Conservation (phyloP, 2,329 filamentous ascomycete species). For the Pseudogymnoascus sp. region DNA sequence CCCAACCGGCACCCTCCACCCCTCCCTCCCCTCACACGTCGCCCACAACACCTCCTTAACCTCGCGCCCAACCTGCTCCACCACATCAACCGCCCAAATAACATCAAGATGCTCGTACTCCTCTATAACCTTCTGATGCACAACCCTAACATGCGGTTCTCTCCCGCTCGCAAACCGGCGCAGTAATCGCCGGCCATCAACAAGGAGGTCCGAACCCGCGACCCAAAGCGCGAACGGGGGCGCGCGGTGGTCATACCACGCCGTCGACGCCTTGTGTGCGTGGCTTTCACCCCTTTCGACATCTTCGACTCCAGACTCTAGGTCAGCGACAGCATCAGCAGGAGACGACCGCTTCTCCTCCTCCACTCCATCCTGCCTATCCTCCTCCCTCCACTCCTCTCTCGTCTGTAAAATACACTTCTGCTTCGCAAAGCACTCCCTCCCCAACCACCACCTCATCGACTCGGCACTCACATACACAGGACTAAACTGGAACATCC, state of each 20-base stretch:
- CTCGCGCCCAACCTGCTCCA: constrained; percentile 75
- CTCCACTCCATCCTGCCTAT: constrained; percentile 35
- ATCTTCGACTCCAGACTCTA: constrained; percentile 19
- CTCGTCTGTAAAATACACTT: constrained; percentile 79
- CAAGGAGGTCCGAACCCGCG: constrained; percentile 71
- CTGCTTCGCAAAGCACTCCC: constrained; percentile 76
- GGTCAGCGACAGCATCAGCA: constrained; percentile 6
- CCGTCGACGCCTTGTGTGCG: constrained; percentile 43
- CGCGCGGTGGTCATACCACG: constrained; percentile 75
- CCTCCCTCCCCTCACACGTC: constrained; percentile 43
- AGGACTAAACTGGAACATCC: constrained; percentile 88
- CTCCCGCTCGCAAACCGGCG: constrained; percentile 65
- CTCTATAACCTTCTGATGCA: constrained; percentile 74
- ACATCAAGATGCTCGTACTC: constrained; percentile 93
- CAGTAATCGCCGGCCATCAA: constrained; percentile 71
- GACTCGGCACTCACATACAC: constrained; percentile 84
- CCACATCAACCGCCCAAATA: constrained; percentile 85
- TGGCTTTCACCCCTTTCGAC: constrained; percentile 29
- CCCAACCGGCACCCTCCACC: constrained; percentile 21
- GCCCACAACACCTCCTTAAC: constrained; percentile 77
- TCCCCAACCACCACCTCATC: constrained; percentile 93
- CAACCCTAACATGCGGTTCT: constrained; percentile 73
- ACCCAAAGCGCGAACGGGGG: constrained; percentile 89
- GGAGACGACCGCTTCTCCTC: constrained; percentile 14
- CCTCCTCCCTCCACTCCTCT: constrained; percentile 58